phyloP scores from a whole-genome alignment of 192 early-diverging fungal species.

The Podila minutissima region DNA sequence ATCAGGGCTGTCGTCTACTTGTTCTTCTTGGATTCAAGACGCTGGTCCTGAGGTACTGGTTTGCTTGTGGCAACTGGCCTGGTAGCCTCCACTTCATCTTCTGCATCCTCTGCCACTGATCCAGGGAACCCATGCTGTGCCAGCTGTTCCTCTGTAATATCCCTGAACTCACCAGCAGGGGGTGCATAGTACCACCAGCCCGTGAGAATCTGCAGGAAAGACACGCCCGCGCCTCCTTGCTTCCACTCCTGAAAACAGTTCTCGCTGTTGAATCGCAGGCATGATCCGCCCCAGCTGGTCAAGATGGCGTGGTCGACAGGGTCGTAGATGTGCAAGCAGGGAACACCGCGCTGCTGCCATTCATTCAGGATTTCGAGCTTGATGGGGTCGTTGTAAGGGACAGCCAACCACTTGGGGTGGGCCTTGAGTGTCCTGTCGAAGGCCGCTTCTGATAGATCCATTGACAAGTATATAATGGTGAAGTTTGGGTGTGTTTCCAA shows the following conservation, averaged over 20 bases:
- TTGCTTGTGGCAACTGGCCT: not conserved
- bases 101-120: not conserved
- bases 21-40: slow-evolving; percentile 27
- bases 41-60: slow-evolving; percentile 1
- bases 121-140: slow-evolving; percentile 18
- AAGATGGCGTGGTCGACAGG: slow-evolving; percentile 35
- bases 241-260: slow-evolving; percentile 35
- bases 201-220: slow-evolving; percentile 29
- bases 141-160: slow-evolving; percentile 35
- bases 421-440: slow-evolving; percentile 34
- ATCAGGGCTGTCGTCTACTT: not conserved
- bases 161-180: slow-evolving; percentile 21
- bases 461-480: slow-evolving; percentile 28
- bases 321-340: slow-evolving; percentile 37
- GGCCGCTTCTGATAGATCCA: slow-evolving; percentile 17
- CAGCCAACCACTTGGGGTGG: slow-evolving; percentile 36
- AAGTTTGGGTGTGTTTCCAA: slow-evolving; percentile 35
- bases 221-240: slow-evolving; percentile 20
- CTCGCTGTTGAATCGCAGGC: slow-evolving; percentile 38
- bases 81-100: not conserved
- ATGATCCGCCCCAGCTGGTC: slow-evolving; percentile 46
- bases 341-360: slow-evolving; percentile 40
- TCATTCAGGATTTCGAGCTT: slow-evolving; percentile 33
- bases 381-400: slow-evolving; percentile 33
- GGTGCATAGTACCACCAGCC: slow-evolving; percentile 38